Evolutionary conservation across 2,329 filamentous ascomycete species (phyloP).

Genomic region (Fusarium vanettenii): DNA sequence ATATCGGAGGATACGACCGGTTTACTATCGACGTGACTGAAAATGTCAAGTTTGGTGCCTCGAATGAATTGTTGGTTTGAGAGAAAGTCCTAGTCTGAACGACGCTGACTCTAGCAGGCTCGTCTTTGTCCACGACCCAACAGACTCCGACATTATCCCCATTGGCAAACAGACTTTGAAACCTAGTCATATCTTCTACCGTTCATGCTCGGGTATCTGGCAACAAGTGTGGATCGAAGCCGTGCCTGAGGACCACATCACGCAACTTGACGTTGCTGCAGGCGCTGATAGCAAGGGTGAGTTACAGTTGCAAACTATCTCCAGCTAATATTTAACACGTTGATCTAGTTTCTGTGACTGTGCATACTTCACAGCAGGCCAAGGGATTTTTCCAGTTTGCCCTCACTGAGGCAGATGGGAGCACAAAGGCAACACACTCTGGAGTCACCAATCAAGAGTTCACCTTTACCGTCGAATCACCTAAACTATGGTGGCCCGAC

Average conservation of each 20-base stretch:
- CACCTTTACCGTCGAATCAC: slow-evolving; percentile 64
- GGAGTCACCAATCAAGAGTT: slow-evolving; percentile 61
- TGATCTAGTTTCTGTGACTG: slow-evolving; percentile 2
- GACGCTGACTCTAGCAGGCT: neutral
- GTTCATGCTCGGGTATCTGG: slow-evolving; percentile 80
- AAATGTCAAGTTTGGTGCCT: slow-evolving; percentile 11
- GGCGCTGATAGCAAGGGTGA: slow-evolving; percentile 47
- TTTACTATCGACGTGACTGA: slow-evolving; percentile 22
- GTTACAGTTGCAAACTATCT: neutral
- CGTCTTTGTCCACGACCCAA: slow-evolving; percentile 75
- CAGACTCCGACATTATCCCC: slow-evolving; percentile 70
- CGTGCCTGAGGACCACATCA: slow-evolving; percentile 68
- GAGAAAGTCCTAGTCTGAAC: neutral
- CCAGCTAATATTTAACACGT: neutral
- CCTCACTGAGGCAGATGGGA: neutral
- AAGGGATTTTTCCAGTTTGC: neutral
- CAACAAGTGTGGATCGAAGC: slow-evolving; percentile 78
- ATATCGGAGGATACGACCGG: slow-evolving; percentile 27
- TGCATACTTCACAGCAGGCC: neutral
- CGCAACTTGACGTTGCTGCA: slow-evolving; percentile 68
- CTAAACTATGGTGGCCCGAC: slow-evolving; percentile 73
- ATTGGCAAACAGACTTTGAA: slow-evolving; percentile 72
- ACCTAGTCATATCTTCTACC: slow-evolving; percentile 76
- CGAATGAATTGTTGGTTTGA: slow-evolving; percentile 18
- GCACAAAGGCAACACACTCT: neutral